Base-by-base conservation (phyloP, 805 yeast genomes). In the Nakazawaea ernobii region DNA sequence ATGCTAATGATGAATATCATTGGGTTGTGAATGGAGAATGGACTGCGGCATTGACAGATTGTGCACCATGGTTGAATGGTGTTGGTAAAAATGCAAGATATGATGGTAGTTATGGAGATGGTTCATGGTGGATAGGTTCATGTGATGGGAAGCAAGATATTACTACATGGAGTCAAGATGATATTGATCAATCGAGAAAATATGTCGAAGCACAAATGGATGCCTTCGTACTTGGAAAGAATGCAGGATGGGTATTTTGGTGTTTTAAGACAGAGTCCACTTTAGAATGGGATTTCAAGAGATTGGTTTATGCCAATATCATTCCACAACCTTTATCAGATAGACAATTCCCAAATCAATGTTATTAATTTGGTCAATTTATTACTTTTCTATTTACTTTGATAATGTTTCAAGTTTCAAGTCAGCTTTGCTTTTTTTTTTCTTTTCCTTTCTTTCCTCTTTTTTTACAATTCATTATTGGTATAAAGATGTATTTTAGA, bases 271-370 rank as follows among this genome's bases (percentile, higher is more conserved):
- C 87, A 0, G 90, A 84, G 56, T 59, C 65, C 47, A 77, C 86
- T 1, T 66, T 77, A 17, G 88, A 82, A 59, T 83, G 89, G 88
- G 87, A 82, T 58, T 75, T 80, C 56, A 58, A 67, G 46, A 65
- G 72, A 45, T 68, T 84, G 54, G 71, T 77, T 8, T 61, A 70
- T 15, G 57, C 68, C 32, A 77, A 68, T 3, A 59, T 84, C 42
- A 77, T 84, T 63, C 91, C 91, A 1, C 74, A 70, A 37, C 89
- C 90, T 2, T 68, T 84, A 40, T 62, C 68, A 46, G 80, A 71
- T 54, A 81, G 97, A 66, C 66, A 72, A 58, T 86, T 72, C 63
- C 85, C 86, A 45, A 75, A 79, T 70, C 87, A 85, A 70, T 84
- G 91, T 71, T 38, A 46, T 53, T 14, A 42, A 15, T 20, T 5